phyloP scores from a whole-genome alignment of 495 filamentous ascomycete genomes.

The Bombardia bombarda region DNA sequence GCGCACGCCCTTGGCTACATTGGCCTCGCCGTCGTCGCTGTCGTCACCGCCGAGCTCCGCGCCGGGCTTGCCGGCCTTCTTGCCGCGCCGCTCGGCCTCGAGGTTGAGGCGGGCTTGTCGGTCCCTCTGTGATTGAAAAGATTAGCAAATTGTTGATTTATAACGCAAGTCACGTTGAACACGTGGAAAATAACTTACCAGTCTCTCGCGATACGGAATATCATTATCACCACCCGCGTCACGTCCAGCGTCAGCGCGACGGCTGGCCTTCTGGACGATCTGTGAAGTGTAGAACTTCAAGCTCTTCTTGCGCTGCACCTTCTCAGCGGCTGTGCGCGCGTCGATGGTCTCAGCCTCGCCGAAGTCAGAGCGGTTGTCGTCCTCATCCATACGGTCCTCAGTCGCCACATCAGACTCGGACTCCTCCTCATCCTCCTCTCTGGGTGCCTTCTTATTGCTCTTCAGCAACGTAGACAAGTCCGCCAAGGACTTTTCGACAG shows the following conservation, averaged over 20 bases:
- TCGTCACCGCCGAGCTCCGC: conserved; percentile 53
- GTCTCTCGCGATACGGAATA: conserved; percentile 81
- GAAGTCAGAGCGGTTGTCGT: conserved; percentile 58
- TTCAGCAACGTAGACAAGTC: conserved; percentile 37
- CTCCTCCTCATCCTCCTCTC: conserved; percentile 27
- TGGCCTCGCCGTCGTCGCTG: conserved; percentile 49
- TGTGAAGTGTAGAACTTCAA: conserved; percentile 96
- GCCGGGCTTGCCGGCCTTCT: conserved; percentile 50
- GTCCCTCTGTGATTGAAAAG: conserved; percentile 45
- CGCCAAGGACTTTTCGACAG: conserved; percentile 39
- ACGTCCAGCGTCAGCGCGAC: conserved; percentile 69
- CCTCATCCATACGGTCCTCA: conserved; percentile 27
- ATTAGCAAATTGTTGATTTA: conserved; percentile 1
- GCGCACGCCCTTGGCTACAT: conserved; percentile 32
- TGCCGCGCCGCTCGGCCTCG: conserved; percentile 78
- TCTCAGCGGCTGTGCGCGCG: conserved; percentile 58
- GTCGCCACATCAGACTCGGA: conserved; percentile 21
- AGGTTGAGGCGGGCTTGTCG: conserved; percentile 75
- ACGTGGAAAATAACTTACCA: conserved; percentile 30
- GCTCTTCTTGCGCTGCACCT: conserved; percentile 75
- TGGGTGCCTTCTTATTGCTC: too few species aligned
- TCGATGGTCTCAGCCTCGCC: conserved; percentile 48
- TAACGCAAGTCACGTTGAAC: too few species aligned
- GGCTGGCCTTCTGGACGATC: conserved; percentile 84
- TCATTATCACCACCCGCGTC: conserved; percentile 87